A percentile compares a stretch with the other conserved stretches of the same genome.
phyloP scores from a whole-genome alignment of 1,284 basidiomycete genomes.

The Exobasidium rhododendri region DNA sequence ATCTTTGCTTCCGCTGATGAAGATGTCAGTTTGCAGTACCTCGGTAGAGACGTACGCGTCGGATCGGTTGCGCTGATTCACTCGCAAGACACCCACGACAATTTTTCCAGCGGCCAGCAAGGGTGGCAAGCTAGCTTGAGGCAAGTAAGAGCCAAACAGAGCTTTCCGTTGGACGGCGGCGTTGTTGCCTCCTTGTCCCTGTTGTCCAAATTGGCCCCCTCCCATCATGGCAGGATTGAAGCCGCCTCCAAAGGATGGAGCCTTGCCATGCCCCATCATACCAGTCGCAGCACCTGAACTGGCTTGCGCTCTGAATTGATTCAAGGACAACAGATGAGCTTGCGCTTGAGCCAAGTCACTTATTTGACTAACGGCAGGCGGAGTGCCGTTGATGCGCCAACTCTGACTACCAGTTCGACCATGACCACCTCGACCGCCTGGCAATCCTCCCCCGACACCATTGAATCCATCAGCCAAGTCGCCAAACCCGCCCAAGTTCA shows the following conservation, averaged over 20 bases:
- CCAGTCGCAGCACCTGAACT: constrained; percentile 60
- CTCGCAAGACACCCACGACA: constrained; percentile 92
- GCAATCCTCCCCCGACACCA: constrained; percentile 19
- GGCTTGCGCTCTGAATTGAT: constrained; percentile 75
- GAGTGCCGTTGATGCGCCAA: constrained; percentile 34
- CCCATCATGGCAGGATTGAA: constrained; percentile 74
- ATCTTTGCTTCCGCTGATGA: constrained; percentile 84
- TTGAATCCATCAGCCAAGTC: constrained; percentile 49
- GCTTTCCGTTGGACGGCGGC: constrained; percentile 87
- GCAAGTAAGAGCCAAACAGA: constrained; percentile 96
- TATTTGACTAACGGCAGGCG: constrained; percentile 24
- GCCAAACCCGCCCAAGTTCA: constrained; percentile 32
- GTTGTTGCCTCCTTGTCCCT: constrained; percentile 61
- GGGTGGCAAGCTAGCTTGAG: constrained; percentile 93
- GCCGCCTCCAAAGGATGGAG: constrained; percentile 96
- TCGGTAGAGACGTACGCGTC: constrained; percentile 99
- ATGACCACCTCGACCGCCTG: constrained; percentile 29
- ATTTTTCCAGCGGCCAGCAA: constrained; percentile 96
- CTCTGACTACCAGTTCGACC: constrained; percentile 25
- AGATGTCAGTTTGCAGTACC: constrained; percentile 96
- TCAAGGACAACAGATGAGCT: constrained; percentile 89
- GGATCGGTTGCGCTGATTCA: constrained; percentile 98
- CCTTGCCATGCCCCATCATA: constrained; percentile 75
- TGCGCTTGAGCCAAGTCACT: constrained; percentile 61
- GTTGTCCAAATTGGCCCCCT: constrained; percentile 68